Conservation (phyloP, 768 basidiomycete species). For the Lactifluus piperatus region DNA sequence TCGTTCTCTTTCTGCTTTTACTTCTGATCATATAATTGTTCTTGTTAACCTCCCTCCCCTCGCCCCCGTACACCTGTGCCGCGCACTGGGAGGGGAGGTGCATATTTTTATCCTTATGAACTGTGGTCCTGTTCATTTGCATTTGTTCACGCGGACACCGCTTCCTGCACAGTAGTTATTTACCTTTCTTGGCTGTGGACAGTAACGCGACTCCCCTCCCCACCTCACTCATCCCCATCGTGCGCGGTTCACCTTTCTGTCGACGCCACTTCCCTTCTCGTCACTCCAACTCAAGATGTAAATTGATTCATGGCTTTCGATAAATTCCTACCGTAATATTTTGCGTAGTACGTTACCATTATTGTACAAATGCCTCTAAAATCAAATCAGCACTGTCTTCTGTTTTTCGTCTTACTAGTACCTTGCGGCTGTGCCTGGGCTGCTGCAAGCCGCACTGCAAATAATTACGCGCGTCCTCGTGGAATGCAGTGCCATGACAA, state of each 20-base stretch:
- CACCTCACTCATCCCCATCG: neutral
- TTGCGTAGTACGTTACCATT: constrained; percentile 10
- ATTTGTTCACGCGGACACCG: neutral
- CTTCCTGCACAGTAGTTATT: neutral
- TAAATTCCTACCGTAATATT: neutral
- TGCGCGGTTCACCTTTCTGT: neutral
- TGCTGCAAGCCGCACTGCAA: too few relatives aligned
- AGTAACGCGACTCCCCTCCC: neutral
- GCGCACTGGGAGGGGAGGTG: neutral
- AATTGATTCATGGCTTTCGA: neutral
- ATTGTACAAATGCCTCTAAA: constrained; percentile 6
- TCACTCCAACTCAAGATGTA: neutral
- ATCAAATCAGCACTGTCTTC: neutral
- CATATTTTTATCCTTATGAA: neutral
- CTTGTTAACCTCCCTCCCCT: neutral
- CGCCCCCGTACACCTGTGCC: neutral
- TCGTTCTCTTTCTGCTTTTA: neutral
- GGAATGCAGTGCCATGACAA: too few relatives aligned
- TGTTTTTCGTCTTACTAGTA: neutral
- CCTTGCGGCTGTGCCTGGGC: neutral
- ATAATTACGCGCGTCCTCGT: too few relatives aligned
- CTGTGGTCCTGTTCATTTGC: neutral
- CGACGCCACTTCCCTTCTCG: neutral
- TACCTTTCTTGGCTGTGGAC: neutral
- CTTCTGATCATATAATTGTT: neutral